Evolutionary conservation across 2,329 filamentous ascomycete genomes (phyloP), one percentile per base, ranked within the genome.

Genomic region (Nectriaceae sp.): DNA sequence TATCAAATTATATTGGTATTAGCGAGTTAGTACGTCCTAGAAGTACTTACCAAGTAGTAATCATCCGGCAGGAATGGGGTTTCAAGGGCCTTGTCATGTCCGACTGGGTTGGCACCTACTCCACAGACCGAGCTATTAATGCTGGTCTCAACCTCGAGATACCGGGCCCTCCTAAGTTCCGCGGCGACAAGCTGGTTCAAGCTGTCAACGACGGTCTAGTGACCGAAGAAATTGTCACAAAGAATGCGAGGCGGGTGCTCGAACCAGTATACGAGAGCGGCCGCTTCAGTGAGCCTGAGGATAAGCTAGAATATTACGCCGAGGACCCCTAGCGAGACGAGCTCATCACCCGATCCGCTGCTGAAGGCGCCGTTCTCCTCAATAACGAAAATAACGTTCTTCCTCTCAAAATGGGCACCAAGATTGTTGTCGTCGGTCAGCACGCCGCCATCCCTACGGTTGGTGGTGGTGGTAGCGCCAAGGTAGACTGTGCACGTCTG

Each of bases 321-420:
- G 47, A 60, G 42, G 54, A 54, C 24, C 58, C 59, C n/a, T 60
- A 64, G 42, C 35, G 45, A 3, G 26, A 46, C 15, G 40, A 33
- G 3, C 29, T 54, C 33, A 54, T 57, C 11, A 29, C 21, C 4
- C 33, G 37, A 2, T 19, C 42, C 4, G 51, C 41, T 4, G 42
- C 47, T 11, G 33, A 40, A 4, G 53, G 48, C 1, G 47, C 84
- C 16, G 82, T 86, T 3, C 73, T 86, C 11, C 68, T 87, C 37
- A 85, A 85, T 66, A 87, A 87, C 53, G 74, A 83, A 21, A 72
- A 74, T 21, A 66, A 69, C 16, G 65, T 80, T 2, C 69, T 87
- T 2, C 83, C 84, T 2, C 61, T 81, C 10, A 71, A 49, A 4
- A 48, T 44, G 24, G 21, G 15, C 3, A 53, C 42, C 31, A 46